A percentile compares a stretch with the other conserved stretches of the same genome.
Evolutionary conservation across 495 filamentous ascomycete species (phyloP).

Genomic region (Letharia lupina): DNA sequence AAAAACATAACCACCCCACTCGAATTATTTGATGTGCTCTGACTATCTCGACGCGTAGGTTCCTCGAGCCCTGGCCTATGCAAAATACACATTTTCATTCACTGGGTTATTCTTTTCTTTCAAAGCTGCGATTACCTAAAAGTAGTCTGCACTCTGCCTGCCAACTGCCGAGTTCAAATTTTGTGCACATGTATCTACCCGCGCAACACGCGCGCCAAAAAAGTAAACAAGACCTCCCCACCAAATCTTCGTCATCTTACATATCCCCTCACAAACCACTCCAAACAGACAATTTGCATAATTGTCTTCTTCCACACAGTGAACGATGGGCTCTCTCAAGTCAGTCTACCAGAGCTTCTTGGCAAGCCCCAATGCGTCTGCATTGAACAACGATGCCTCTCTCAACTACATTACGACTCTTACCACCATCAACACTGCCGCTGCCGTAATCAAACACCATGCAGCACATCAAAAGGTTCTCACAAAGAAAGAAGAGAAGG

Average conservation of each 20-base stretch:
- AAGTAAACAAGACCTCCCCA: not conserved
- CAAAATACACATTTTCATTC: too few relatives aligned
- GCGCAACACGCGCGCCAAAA: conserved; percentile 3
- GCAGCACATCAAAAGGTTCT: conserved; percentile 53
- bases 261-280: not conserved
- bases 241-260: not conserved
- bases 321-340: conserved; percentile 16
- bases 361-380: conserved; percentile 53
- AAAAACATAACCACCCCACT: not conserved
- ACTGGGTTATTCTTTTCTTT: too few relatives aligned
- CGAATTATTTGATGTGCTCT: not conserved
- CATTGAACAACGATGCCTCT: conserved; percentile 61
- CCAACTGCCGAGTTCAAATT: too few relatives aligned
- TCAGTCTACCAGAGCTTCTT: conserved; percentile 72
- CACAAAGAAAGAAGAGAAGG: conserved; percentile 67
- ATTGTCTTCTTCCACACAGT: not conserved
- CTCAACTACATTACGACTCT: conserved; percentile 91
- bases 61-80: not conserved
- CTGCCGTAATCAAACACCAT: conserved; percentile 73
- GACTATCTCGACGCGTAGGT: not conserved
- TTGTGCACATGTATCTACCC: not conserved
- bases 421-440: conserved; percentile 56
- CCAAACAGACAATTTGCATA: not conserved
- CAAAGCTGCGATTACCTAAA: too few relatives aligned
- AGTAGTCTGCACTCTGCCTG: too few relatives aligned